Base-by-base conservation (phyloP, 306 rosid species). In the Mimosa pudica region DNA sequence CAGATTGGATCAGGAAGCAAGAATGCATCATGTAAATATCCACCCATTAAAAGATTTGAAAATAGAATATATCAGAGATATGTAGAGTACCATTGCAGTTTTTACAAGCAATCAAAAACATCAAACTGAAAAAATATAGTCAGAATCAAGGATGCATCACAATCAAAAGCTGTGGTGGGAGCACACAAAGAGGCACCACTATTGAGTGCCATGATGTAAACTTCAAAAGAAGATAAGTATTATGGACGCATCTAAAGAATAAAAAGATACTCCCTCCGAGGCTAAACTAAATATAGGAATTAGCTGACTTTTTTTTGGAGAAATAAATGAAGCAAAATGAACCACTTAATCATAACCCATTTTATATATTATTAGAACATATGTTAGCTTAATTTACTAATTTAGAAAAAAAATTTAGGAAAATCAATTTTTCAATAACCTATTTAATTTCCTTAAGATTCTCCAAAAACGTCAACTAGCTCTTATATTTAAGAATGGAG, bases 11-110 rank as follows among this genome's bases (percentile, higher is more conserved):
- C 51, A 46, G 4, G 16, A 48, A 48, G 52, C 52, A 48, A 48
- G 52, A 3, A 48, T 3, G 52, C 52, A 47, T 57, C 75, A 68
- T 69, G 60, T 12, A 69, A 16, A 69, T 42, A 55, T 78, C 69
- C 69, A 44, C 32, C 45, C 55, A 38, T 66, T 63, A 66, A 76
- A 76, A 48, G 38, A 63, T 32, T n/a, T 17, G 18, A 66, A 65
- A 65, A 66, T 49, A 66, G 54, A 66, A 64, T 36, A 1, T 3
- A 18, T 42, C 46, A 55, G 67, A 24, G 17, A 61, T 18, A 20
- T 61, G 36, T 10, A 11, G 11, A 61, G 41, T 32, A 61, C 12
- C 17, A 30, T 17, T 0, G 16, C 41, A 32, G 16, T 11, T 30
- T 61, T 61, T 61, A n/a, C 17, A 30, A 24, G 12, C 51, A 47